Percentiles rank a stretch among this genome's conserved stretches.
Conservation (phyloP, 352 stramenopile species). For the Phytopythium aichiense region DNA sequence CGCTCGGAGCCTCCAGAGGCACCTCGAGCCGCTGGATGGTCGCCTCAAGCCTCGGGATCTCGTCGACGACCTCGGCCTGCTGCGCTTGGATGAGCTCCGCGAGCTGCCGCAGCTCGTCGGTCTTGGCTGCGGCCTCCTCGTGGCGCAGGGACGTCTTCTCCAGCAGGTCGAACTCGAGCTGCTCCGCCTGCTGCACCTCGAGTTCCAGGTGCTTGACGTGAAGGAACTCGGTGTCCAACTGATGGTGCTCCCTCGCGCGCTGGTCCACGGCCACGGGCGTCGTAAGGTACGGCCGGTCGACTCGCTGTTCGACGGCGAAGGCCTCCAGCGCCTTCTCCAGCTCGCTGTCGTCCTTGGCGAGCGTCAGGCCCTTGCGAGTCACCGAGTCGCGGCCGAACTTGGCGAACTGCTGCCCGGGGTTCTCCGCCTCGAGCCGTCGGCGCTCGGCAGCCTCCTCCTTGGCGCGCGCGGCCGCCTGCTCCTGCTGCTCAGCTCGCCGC, state of each 20-base stretch:
- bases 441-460: conserved; percentile 24
- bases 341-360: conserved; percentile 45
- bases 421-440: conserved; percentile 8
- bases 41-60: conserved; percentile 23
- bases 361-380: conserved; percentile 47
- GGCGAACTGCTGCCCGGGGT: conserved; percentile 13
- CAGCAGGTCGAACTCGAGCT: conserved; percentile 60
- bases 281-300: conserved; percentile 47
- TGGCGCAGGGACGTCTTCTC: conserved; percentile 56
- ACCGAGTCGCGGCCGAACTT: conserved; percentile 48
- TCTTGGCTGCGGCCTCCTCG: conserved; percentile 41
- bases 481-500: conserved; percentile 35
- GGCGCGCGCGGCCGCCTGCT: conserved; percentile 45
- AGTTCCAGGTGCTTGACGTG: conserved; percentile 62
- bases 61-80: conserved; percentile 24
- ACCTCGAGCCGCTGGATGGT: conserved; percentile 29
- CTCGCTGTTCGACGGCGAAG: conserved; percentile 38
- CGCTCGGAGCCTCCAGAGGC: conserved; percentile 14
- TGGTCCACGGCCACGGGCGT: conserved; percentile 31
- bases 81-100: conserved; percentile 28
- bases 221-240: conserved; percentile 49
- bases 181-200: conserved; percentile 39
- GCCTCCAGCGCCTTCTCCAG: conserved; percentile 54
- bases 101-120: conserved; percentile 25
- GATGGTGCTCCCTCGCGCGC: conserved; percentile 32